phyloP scores from a whole-genome alignment of 2,329 filamentous ascomycete species.

The Apiospora koreana region DNA sequence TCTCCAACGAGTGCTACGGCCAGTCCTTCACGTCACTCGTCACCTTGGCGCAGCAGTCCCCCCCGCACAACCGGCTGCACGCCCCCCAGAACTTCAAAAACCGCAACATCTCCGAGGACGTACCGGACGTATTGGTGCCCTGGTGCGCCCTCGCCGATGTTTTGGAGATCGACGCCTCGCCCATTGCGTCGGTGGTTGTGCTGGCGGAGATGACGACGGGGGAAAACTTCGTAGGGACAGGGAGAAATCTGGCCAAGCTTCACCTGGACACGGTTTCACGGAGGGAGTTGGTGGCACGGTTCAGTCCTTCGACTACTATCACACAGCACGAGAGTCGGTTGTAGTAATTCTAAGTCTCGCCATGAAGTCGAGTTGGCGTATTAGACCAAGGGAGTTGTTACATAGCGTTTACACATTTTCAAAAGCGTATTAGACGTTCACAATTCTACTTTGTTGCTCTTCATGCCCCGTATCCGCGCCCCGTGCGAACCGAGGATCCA shows the following conservation, averaged over 20 bases:
- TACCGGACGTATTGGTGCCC: constrained; percentile 22
- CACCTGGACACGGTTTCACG: constrained; percentile 12
- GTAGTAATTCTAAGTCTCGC: not conserved
- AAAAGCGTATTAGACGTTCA: not conserved
- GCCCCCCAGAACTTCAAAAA: constrained; percentile 21
- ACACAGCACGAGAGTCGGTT: not conserved
- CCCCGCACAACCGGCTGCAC: constrained; percentile 24
- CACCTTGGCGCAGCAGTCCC: constrained; percentile 23
- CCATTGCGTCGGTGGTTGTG: constrained; percentile 21
- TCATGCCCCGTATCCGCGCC: constrained; percentile 9
- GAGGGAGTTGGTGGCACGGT: constrained; percentile 14
- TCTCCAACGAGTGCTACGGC: constrained; percentile 28
- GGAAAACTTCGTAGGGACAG: constrained; percentile 16
- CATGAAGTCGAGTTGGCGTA: not conserved
- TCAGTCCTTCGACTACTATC: not conserved
- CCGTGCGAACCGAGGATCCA: constrained; percentile 12
- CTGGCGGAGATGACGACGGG: constrained; percentile 23
- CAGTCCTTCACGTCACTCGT: constrained; percentile 25
- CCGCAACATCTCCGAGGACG: constrained; percentile 26
- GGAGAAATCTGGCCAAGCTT: constrained; percentile 18
- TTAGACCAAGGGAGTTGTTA: too few species aligned
- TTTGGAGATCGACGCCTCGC: constrained; percentile 22
- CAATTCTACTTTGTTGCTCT: not conserved
- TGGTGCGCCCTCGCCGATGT: constrained; percentile 24
- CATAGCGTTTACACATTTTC: too few species aligned